These are phyloP conservation scores for Globisporangium abappressorium DNA, from an alignment of 352 stramenopile species.

Conservation along the genomic window DNA sequence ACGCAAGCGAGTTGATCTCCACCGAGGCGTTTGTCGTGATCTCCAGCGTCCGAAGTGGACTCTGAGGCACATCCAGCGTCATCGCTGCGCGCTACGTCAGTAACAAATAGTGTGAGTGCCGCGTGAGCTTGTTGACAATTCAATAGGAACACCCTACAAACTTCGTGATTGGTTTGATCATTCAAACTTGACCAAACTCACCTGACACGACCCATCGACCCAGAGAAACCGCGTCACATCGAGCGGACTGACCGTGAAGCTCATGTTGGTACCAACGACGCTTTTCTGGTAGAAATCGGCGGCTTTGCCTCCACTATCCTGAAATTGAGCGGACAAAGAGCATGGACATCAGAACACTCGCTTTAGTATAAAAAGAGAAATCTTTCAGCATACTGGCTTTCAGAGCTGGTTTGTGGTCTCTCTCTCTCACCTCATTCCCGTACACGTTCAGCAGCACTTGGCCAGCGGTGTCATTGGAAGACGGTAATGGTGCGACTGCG, in stretches of 20 bases:
- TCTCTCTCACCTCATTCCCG: conserved; percentile 32
- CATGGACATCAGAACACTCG: background rate
- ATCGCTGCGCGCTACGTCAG: conserved; percentile 38
- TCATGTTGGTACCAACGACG: conserved; percentile 24
- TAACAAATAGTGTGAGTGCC: background rate
- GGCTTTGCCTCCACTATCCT: conserved; percentile 26
- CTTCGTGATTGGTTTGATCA: background rate
- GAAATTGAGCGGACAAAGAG: background rate
- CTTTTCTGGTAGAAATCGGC: conserved; percentile 31
- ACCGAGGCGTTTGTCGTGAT: conserved; percentile 57
- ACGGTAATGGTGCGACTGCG: conserved; percentile 16
- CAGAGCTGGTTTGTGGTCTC: background rate
- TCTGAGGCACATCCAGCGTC: conserved; percentile 32
- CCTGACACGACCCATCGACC: conserved; percentile 70
- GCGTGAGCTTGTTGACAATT: background rate
- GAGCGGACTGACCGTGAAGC: conserved; percentile 27
- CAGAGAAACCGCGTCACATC: conserved; percentile 53
- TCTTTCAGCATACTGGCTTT: background rate
- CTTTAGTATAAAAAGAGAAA: background rate
- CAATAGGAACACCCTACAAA: background rate
- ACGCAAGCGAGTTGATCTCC: conserved; percentile 34
- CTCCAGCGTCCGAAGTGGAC: conserved; percentile 22
- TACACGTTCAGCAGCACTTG: conserved; percentile 40
- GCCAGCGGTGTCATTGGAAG: conserved; percentile 19
- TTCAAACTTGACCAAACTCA: conserved; percentile 12